Conservation (phyloP, 352 stramenopile species). For the Poterioochromonas sp. region DNA sequence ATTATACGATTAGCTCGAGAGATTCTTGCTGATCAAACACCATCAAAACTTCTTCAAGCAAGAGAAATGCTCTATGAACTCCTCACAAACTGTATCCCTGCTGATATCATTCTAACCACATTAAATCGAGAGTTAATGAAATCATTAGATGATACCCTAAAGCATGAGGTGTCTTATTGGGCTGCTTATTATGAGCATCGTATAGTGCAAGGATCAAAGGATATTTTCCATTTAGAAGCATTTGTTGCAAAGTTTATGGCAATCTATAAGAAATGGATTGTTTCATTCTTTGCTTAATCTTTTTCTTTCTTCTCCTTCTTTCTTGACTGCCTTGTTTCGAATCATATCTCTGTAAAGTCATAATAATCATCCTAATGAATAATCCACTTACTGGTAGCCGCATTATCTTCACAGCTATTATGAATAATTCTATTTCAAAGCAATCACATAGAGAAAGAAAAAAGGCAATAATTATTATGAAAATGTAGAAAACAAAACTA, state of each 20-base stretch:
- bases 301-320: neutral
- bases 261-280: constrained; percentile 96
- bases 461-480: no score
- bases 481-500: no score
- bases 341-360: neutral
- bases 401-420: no score
- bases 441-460: no score
- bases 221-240: constrained; percentile 98
- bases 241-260: constrained; percentile 98
- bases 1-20: constrained; percentile 82
- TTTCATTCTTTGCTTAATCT: constrained; percentile 68
- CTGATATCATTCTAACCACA: constrained; percentile 88
- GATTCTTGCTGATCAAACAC: constrained; percentile 87
- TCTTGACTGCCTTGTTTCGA: neutral
- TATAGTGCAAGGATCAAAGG: constrained; percentile 86
- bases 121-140: constrained; percentile 75
- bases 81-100: constrained; percentile 94
- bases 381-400: no score
- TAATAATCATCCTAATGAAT: no score
- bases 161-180: constrained; percentile 71
- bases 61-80: constrained; percentile 97
- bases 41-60: constrained; percentile 72
- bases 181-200: constrained; percentile 85
- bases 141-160: constrained; percentile 87
- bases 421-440: no score